These are phyloP conservation scores for Flammula alnicola DNA, from an alignment of 1,284 basidiomycete species.

Conservation along the genomic window DNA sequence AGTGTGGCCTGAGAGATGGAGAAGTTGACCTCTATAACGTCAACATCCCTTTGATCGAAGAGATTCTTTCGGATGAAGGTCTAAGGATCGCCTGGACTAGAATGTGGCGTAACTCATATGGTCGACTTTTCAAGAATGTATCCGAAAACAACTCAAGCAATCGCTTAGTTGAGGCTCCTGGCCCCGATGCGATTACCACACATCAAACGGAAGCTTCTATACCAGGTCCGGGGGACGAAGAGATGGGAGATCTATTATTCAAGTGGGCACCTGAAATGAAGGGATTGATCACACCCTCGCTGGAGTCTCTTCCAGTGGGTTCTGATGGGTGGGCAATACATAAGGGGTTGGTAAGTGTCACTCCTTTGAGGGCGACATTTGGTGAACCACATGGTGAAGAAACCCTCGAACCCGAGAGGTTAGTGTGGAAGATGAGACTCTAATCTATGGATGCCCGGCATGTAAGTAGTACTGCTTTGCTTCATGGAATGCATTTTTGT, in stretches of 20 bases:
- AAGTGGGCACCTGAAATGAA: constrained; percentile 82
- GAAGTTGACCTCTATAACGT: constrained; percentile 83
- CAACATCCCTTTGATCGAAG: constrained; percentile 78
- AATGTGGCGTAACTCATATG: constrained; percentile 80
- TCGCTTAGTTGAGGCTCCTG: constrained; percentile 37
- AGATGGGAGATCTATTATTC: constrained; percentile 62
- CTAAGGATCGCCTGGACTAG: constrained; percentile 74
- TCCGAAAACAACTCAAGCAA: constrained; percentile 26
- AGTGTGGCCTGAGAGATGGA: constrained; percentile 56
- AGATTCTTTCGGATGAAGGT: constrained; percentile 56
- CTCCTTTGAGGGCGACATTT: constrained; percentile 75
- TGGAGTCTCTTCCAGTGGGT: constrained; percentile 66
- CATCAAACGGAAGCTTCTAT: constrained; percentile 20
- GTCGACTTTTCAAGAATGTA: constrained; percentile 68
- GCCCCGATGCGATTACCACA: constrained; percentile 43
- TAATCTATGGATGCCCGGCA: no score
- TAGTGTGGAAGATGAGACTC: constrained; percentile 60
- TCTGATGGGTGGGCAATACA: constrained; percentile 83
- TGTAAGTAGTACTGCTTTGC: no score
- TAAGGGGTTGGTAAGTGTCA: constrained; percentile 72
- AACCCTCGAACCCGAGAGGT: constrained; percentile 38
- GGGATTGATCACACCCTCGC: constrained; percentile 66
- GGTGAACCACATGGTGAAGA: constrained; percentile 54
- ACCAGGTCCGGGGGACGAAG: constrained; percentile 23
- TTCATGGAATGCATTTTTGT: no score